phyloP scores from a whole-genome alignment of 2,329 filamentous ascomycete species.

The Diaporthe humulicola region DNA sequence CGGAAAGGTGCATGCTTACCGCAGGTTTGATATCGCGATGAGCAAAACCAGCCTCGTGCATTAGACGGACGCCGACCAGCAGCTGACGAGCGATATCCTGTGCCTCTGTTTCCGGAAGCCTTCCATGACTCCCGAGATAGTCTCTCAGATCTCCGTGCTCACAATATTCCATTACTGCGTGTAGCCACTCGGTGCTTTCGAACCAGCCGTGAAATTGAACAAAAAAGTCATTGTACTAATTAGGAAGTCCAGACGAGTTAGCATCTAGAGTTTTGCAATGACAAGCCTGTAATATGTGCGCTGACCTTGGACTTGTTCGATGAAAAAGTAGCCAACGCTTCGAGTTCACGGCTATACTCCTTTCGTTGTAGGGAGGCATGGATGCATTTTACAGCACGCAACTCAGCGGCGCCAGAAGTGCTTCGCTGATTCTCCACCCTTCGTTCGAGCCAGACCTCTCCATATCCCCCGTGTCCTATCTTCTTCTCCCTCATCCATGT shows the following conservation, averaged over 20 bases:
- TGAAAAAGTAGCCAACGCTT: not conserved
- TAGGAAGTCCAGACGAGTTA: too few species aligned
- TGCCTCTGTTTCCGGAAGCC: not conserved
- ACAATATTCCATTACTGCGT: not conserved
- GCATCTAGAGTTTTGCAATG: too few species aligned
- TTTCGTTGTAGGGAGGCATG: not conserved
- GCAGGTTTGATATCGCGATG: conserved; percentile 6
- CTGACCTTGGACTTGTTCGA: not conserved
- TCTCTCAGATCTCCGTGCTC: not conserved
- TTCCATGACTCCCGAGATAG: not conserved
- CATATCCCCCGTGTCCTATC: conserved; percentile 3
- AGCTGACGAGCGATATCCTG: not conserved
- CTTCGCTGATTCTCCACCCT: too few species aligned
- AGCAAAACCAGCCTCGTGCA: not conserved
- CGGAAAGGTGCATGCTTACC: not conserved
- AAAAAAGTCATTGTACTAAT: not conserved
- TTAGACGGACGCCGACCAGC: not conserved
- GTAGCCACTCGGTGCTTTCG: not conserved
- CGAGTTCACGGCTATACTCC: not conserved
- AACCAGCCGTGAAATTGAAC: not conserved
- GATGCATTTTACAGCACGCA: conserved; percentile 17
- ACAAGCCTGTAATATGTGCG: too few species aligned
- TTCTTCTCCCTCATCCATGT: not conserved
- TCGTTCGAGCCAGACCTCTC: not conserved
- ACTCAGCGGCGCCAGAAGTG: too few species aligned